Percentiles rank a stretch among this genome's conserved stretches.
Evolutionary conservation across 169 alveolate genomes (phyloP).

Genomic region (Plasmodium falciparum): DNA sequence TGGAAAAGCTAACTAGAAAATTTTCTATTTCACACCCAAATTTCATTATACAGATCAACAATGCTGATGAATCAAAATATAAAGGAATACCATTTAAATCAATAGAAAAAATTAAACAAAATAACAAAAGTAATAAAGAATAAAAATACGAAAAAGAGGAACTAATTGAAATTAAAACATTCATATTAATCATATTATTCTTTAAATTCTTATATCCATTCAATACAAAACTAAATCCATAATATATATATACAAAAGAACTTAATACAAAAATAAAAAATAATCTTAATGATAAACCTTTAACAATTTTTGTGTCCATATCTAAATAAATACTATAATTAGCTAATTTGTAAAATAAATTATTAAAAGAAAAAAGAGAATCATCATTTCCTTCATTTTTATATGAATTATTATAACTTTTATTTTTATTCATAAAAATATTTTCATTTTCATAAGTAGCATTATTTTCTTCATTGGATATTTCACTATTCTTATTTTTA

Average conservation of each 20-base stretch:
- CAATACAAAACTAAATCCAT: slow-evolving; percentile 48
- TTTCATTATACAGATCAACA: slow-evolving; percentile 62
- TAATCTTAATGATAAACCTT: slow-evolving; percentile 33
- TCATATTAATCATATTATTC: slow-evolving; percentile 66
- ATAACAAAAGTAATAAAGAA: slow-evolving; percentile 45
- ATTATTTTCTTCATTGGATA: neutral
- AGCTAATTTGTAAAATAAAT: neutral
- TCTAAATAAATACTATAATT: neutral
- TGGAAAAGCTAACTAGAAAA: slow-evolving; percentile 51
- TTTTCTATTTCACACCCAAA: slow-evolving; percentile 65
- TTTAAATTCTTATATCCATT: slow-evolving; percentile 70
- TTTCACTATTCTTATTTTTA: neutral
- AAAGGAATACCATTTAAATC: slow-evolving; percentile 49
- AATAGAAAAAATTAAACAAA: slow-evolving; percentile 42
- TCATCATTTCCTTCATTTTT: neutral
- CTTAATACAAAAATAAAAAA: slow-evolving; percentile 51
- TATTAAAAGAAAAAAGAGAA: neutral
- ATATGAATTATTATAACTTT: neutral
- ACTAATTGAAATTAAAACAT: slow-evolving; percentile 61
- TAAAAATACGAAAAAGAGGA: slow-evolving; percentile 72
- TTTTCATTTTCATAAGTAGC: neutral
- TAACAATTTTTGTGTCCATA: slow-evolving; percentile 27
- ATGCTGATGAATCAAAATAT: slow-evolving; percentile 70
- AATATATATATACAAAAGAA: slow-evolving; percentile 54
- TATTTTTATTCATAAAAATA: neutral